phyloP scores from a whole-genome alignment of 73 alveolate species.

The Paramecium biaurelia region DNA sequence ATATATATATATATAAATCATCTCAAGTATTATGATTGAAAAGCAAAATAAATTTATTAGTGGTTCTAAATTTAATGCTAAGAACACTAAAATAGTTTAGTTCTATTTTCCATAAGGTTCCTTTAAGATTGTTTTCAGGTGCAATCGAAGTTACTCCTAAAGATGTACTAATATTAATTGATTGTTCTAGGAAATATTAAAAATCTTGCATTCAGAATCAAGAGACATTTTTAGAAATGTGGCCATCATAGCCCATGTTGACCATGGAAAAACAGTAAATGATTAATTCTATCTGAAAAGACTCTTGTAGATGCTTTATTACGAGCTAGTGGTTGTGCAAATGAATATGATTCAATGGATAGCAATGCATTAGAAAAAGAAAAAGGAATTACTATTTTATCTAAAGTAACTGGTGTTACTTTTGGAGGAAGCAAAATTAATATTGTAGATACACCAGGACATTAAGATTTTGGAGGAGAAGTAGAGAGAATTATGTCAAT shows the following conservation, averaged over 20 bases:
- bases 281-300: background rate
- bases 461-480: slow-evolving; percentile 78
- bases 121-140: background rate
- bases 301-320: slow-evolving; percentile 77
- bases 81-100: background rate
- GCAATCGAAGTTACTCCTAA: background rate
- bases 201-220: slow-evolving; percentile 44
- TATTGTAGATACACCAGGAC: slow-evolving; percentile 85
- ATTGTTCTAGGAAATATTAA: background rate
- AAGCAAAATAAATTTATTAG: slow-evolving; percentile 28
- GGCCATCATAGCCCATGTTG: slow-evolving; percentile 84
- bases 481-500: slow-evolving; percentile 89
- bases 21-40: background rate
- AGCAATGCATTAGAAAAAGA: slow-evolving; percentile 74
- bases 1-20: background rate
- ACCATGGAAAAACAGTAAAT: slow-evolving; percentile 68
- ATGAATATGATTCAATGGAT: slow-evolving; percentile 74
- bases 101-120: background rate
- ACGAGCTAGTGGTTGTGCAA: slow-evolving; percentile 69
- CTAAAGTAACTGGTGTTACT: slow-evolving; percentile 71
- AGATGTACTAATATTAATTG: background rate
- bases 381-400: slow-evolving; percentile 77
- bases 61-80: slow-evolving; percentile 6
- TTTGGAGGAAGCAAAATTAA: slow-evolving; percentile 66
- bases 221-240: slow-evolving; percentile 69